Evolutionary conservation across 768 basidiomycete genomes (phyloP), one percentile per base, ranked within the genome.

Genomic region (Gelatoporia subvermispora): DNA sequence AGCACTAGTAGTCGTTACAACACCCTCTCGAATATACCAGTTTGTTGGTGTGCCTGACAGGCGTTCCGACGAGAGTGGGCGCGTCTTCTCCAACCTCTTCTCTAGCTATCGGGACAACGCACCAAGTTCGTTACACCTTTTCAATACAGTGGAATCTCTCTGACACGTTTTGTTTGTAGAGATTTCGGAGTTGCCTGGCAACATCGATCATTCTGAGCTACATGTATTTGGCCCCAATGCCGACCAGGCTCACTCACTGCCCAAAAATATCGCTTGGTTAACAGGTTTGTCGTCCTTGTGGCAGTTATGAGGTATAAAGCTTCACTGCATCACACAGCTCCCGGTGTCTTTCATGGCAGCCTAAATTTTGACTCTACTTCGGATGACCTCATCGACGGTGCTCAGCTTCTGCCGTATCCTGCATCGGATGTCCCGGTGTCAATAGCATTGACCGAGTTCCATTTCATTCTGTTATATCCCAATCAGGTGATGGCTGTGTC

Each of bases 151-250:
- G n/a, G 22, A 38, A 49, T 59, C 23, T 15, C 10, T 44, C 21
- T 40, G 25, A 31, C 47, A 16, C 18, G 54, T 72, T 48, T 37
- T 31, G 51, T 34, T 48, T 57, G 41, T 67, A 93, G 93, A 92
- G 70, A 92, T 94, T 52, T 77, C 92, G 25, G 95, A 97, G 63
- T 72, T 98, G 7, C 93, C 93, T 16, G 90, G 94, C 43, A 76
- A 85, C 50, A 65, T 81, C 48, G 75, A 79, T 45, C 71, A 80
- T 53, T 93, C 91, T 3, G 86, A 93, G 60, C 71, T 98, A 20
- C 85, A 88, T 51, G 84, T 91, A 54, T 94, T 77, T 60, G 84
- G 84, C 8, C 77, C 78, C 0, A 81, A 85, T 62, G 72, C 87
- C 17, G 81, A 81, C 55, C 82, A 88, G 67, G 78, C 79, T 17